Evolutionary conservation across 1,139 yeast species (phyloP).

Genomic region (Debaryomyces fabryi): DNA sequence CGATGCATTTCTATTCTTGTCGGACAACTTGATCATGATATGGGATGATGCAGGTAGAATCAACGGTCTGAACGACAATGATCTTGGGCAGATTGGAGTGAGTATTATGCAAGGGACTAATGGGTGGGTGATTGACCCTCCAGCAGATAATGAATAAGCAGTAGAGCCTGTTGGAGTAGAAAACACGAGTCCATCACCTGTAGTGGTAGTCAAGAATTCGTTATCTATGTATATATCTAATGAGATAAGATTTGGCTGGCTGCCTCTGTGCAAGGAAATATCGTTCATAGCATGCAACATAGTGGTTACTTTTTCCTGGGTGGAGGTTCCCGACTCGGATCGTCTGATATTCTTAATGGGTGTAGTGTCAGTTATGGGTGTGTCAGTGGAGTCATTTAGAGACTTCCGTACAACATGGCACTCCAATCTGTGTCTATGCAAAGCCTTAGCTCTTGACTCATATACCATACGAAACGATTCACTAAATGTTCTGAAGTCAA

Average conservation of each 20-base stretch:
- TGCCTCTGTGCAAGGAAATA: conserved; percentile 83
- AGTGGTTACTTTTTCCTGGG: conserved; percentile 17
- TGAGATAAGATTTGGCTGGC: conserved; percentile 81
- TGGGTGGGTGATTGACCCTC: conserved; percentile 93
- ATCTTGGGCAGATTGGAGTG: conserved; percentile 90
- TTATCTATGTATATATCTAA: conserved; percentile 82
- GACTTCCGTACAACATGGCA: conserved; percentile 63
- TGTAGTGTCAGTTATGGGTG: background rate
- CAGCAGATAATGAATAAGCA: conserved; percentile 86
- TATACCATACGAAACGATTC: conserved; percentile 69
- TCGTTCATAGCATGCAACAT: conserved; percentile 85
- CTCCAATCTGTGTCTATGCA: conserved; percentile 76
- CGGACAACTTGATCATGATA: conserved; percentile 68
- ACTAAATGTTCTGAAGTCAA: conserved; percentile 64
- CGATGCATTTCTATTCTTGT: conserved; percentile 40
- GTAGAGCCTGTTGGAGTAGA: conserved; percentile 96
- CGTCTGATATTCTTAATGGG: conserved; percentile 13
- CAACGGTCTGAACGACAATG: conserved; percentile 83
- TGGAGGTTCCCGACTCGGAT: conserved; percentile 19
- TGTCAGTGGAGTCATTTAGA: background rate
- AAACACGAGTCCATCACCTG: conserved; percentile 85
- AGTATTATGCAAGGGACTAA: conserved; percentile 77
- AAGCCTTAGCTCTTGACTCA: conserved; percentile 65
- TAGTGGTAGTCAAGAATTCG: conserved; percentile 81
- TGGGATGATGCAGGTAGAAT: conserved; percentile 75